Evolutionary conservation across 306 rosid species (phyloP).

Genomic region (Sechiopsis laciniata): DNA sequence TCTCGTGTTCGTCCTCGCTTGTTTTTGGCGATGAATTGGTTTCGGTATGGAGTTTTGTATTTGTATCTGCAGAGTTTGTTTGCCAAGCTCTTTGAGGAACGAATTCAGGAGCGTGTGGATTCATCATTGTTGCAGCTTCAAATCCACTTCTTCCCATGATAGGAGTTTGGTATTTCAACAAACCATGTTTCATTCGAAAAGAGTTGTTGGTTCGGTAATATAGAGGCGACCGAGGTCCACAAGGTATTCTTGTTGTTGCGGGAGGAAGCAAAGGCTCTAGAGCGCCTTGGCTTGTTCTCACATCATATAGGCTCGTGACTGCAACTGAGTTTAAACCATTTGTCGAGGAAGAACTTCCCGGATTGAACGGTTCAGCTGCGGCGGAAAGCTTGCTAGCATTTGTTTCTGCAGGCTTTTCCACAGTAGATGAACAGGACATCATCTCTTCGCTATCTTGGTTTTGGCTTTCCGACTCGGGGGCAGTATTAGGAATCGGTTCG

Average conservation of each 20-base stretch:
- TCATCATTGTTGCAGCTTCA: conserved; percentile 66
- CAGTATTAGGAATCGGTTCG: conserved; percentile 32
- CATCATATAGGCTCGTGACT: conserved; percentile 50
- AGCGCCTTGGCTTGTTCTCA: conserved; percentile 54
- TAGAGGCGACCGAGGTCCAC: conserved; percentile 79
- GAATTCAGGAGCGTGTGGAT: conserved; percentile 91
- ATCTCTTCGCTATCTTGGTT: conserved; percentile 43
- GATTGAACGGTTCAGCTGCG: conserved; percentile 84
- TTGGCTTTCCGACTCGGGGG: conserved; percentile 32
- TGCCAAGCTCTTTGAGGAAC: conserved; percentile 65
- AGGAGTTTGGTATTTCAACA: conserved; percentile 34
- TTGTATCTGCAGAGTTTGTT: conserved; percentile 31
- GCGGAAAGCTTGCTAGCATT: conserved; percentile 85
- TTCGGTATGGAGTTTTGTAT: conserved; percentile 26
- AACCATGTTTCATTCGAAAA: conserved; percentile 63
- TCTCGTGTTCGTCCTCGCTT: conserved; percentile 27
- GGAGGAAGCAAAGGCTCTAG: conserved; percentile 66
- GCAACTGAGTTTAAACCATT: conserved; percentile 45
- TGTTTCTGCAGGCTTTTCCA: conserved; percentile 44
- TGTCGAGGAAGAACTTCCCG: conserved; percentile 42
- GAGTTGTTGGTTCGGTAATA: conserved; percentile 63
- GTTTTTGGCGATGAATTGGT: conserved; percentile 29
- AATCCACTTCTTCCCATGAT: conserved; percentile 44
- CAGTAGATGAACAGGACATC: conserved; percentile 36
- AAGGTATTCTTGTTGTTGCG: conserved; percentile 69